Evolutionary conservation across 768 basidiomycete genomes (phyloP).

Genomic region (Calocera cornea): DNA sequence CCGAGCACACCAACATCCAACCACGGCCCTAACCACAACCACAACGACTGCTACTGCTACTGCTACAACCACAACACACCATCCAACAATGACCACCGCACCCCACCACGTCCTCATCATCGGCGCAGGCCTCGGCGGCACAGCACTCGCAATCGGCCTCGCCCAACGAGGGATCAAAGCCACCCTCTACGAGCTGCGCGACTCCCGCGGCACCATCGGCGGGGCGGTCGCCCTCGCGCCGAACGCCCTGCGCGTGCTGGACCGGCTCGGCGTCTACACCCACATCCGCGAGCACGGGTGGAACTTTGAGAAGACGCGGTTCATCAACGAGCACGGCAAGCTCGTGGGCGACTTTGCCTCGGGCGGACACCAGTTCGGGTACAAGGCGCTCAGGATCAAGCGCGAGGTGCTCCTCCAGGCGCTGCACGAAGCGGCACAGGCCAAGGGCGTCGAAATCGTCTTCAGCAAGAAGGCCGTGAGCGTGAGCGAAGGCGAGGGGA

Average conservation of each 20-base stretch:
- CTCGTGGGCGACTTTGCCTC: conserved; percentile 3
- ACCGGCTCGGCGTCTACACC: conserved; percentile 2
- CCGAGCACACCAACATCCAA: too few species aligned
- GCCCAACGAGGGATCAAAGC: background rate
- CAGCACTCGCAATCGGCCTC: background rate
- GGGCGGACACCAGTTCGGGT: background rate
- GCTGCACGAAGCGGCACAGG: background rate
- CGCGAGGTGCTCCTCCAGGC: background rate
- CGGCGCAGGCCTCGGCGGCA: background rate
- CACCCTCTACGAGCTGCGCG: conserved; percentile 6
- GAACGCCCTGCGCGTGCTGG: conserved; percentile 5
- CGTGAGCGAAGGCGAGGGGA: background rate
- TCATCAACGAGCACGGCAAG: background rate
- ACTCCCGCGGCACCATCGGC: background rate
- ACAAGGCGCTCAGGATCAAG: background rate
- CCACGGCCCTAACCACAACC: too few species aligned
- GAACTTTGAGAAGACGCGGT: background rate
- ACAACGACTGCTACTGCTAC: too few species aligned
- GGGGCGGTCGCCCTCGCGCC: background rate
- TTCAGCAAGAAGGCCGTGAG: background rate
- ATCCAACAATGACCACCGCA: background rate
- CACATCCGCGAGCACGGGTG: background rate
- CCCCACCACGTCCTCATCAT: background rate
- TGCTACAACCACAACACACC: too few species aligned
- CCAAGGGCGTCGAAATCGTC: background rate